Conservation (phyloP, 768 basidiomycete species). For the Kwoniella shandongensis region DNA sequence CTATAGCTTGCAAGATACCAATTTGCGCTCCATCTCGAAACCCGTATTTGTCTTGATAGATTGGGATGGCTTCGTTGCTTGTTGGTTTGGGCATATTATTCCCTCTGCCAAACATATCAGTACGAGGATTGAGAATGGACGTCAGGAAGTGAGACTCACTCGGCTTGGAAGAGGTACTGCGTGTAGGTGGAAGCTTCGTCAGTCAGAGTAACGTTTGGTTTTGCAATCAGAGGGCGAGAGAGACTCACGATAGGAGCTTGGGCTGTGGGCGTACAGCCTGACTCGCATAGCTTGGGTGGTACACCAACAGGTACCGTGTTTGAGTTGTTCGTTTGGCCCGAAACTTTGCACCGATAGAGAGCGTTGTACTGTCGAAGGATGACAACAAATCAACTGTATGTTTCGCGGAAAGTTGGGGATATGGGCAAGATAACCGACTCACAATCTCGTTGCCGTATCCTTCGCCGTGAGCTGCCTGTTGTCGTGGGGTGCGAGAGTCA, state of each 20-base stretch:
- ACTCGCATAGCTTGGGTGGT: conserved; percentile 26
- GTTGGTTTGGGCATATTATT: conserved; percentile 25
- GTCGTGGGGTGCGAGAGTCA: too few species aligned
- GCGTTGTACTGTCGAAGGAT: conserved; percentile 25
- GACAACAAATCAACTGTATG: too few species aligned
- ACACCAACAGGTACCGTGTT: conserved; percentile 15
- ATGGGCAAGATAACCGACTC: conserved; percentile 4
- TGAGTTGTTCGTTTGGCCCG: conserved; percentile 22
- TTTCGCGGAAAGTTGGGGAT: too few species aligned
- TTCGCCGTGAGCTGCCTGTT: conserved; percentile 30
- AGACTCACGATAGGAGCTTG: conserved; percentile 55
- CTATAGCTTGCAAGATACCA: conserved; percentile 61
- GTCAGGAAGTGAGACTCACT: conserved; percentile 6
- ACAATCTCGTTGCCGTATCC: conserved; percentile 41
- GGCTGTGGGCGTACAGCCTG: conserved; percentile 29
- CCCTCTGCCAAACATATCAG: conserved; percentile 12
- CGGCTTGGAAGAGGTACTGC: conserved; percentile 13
- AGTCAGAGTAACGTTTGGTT: neutral
- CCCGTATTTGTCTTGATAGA: conserved; percentile 69
- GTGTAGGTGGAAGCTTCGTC: neutral
- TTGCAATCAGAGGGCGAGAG: neutral
- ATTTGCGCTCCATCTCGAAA: conserved; percentile 70
- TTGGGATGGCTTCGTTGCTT: conserved; percentile 28
- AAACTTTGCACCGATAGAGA: conserved; percentile 40
- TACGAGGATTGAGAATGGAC: neutral